These are phyloP conservation scores for Thermoascus crustaceus DNA, from an alignment of 2,329 filamentous ascomycete species.

Conservation along the genomic window DNA sequence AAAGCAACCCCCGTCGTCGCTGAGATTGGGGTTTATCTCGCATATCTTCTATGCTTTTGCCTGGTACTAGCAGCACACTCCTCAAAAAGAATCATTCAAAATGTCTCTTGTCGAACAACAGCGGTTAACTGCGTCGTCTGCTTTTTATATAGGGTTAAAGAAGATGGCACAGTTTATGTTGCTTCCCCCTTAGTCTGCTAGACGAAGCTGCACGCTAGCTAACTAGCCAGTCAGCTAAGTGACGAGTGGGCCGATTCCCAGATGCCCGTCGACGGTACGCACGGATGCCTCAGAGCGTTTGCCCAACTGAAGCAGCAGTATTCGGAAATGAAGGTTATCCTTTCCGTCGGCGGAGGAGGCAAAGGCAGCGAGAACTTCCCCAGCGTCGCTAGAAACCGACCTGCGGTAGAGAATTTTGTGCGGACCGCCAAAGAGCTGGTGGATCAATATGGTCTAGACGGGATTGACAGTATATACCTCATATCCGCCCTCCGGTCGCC, in stretches of 20 bases:
- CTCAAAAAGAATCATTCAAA: slow-evolving; percentile 5
- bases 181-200: slow-evolving; percentile 32
- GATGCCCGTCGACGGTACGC: slow-evolving; percentile 62
- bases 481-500: slow-evolving; percentile 1
- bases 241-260: slow-evolving; percentile 71
- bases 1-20: slow-evolving; percentile 61
- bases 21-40: slow-evolving; percentile 69
- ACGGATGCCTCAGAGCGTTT: slow-evolving; percentile 65
- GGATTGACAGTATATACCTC: slow-evolving; percentile 67
- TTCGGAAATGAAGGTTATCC: slow-evolving; percentile 61
- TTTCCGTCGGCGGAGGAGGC: slow-evolving; percentile 65
- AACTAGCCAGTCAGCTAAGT: slow-evolving; percentile 50
- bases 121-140: slow-evolving; percentile 13
- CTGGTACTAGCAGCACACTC: slow-evolving; percentile 34
- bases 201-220: slow-evolving; percentile 12
- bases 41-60: slow-evolving; percentile 80
- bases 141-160: slow-evolving; percentile 50
- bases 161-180: slow-evolving; percentile 68
- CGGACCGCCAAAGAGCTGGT: slow-evolving; percentile 59
- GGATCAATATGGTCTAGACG: slow-evolving; percentile 62
- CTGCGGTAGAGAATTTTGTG: slow-evolving; percentile 61
- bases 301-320: slow-evolving; percentile 64
- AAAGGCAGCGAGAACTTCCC: slow-evolving; percentile 60
- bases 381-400: slow-evolving; percentile 53
- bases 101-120: slow-evolving; percentile 11